Conservation (phyloP, 805 yeast genomes). For the Clavispora fructus region DNA sequence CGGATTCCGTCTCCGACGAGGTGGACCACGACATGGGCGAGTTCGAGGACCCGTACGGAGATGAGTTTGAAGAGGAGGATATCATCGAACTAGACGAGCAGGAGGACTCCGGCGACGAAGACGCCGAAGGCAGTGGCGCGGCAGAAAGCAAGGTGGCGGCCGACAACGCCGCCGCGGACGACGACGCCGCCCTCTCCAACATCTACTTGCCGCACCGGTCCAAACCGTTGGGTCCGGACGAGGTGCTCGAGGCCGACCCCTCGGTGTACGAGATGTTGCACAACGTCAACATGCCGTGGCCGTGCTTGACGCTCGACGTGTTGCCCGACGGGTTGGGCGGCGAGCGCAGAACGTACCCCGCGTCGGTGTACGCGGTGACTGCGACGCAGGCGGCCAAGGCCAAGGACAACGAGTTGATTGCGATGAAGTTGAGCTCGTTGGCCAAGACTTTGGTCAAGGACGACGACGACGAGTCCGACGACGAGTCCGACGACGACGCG, state of each 20-base stretch:
- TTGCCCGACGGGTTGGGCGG: conserved; percentile 81
- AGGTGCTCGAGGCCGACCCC: conserved; percentile 94
- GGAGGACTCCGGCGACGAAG: conserved; percentile 36
- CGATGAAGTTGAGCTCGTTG: conserved; percentile 77
- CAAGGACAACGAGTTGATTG: conserved; percentile 83
- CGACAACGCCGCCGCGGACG: conserved; percentile 18
- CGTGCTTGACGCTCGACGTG: conserved; percentile 86
- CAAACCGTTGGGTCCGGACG: conserved; percentile 90
- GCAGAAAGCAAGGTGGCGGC: conserved; percentile 33
- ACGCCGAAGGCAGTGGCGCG: conserved; percentile 29
- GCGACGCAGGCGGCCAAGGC: conserved; percentile 89
- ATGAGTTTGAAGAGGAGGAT: conserved; percentile 88
- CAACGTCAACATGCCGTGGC: conserved; percentile 93
- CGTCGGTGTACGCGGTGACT: conserved; percentile 76
- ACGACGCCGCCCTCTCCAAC: conserved; percentile 32
- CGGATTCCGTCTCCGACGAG: conserved; percentile 12
- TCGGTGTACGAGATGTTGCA: conserved; percentile 95
- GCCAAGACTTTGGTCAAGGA: conserved; percentile 84
- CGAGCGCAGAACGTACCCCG: conserved; percentile 88
- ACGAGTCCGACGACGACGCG: conserved; percentile 67
- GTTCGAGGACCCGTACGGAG: conserved; percentile 85
- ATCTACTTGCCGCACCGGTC: conserved; percentile 86
- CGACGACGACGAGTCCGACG: conserved; percentile 68
- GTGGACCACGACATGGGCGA: conserved; percentile 67
- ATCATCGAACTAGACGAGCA: conserved; percentile 70